Base-by-base conservation (phyloP, 306 rosid species). In the Geum urbanum region DNA sequence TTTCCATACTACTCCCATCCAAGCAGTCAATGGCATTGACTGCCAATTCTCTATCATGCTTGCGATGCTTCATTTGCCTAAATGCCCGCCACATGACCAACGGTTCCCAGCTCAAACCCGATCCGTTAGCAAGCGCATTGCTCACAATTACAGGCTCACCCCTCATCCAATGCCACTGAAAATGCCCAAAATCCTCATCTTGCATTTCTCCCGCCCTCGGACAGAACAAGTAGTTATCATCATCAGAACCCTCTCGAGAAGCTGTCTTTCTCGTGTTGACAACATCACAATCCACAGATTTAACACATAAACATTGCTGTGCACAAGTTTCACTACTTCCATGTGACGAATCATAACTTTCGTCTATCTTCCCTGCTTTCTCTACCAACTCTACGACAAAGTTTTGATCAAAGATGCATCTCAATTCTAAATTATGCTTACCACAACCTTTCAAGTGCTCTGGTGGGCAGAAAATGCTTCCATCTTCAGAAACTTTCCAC, bases 1-100 rank as follows among this genome's bases (percentile, higher is more conserved):
- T 68, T n/a, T 88, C 96, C 1, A 45, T 84, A 91, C 86, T 84
- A 47, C 87, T 82, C 90, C 90, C 88, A 79, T 88, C 91, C 78
- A 88, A 81, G 81, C 98, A 92, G 69, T 92, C 95, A 77, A 92
- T 71, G 57, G 90, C 87, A 76, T 73, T 79, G 53, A 88, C 96
- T 14, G 73, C 85, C 87, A 87, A 68, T 55, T 80, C 85, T 44
- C 27, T 48, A 18, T 13, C 69, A 69, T 79, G 83, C 48, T 77
- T 85, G 9, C 55, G 39, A 9, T 82, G 78, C 10, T 74, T 51
- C 57, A 82, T 71, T 60, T 86, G 84, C 50, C 98, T 92, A 70
- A 55, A 86, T 40, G 96, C 96, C 56, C 98, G 96, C 98, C 96
- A 92, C 98, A 92, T 89, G 79, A 89, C 96, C 11, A 84, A 75